phyloP scores from a whole-genome alignment of 2,329 filamentous ascomycete genomes.

The Lachnellula occidentalis region DNA sequence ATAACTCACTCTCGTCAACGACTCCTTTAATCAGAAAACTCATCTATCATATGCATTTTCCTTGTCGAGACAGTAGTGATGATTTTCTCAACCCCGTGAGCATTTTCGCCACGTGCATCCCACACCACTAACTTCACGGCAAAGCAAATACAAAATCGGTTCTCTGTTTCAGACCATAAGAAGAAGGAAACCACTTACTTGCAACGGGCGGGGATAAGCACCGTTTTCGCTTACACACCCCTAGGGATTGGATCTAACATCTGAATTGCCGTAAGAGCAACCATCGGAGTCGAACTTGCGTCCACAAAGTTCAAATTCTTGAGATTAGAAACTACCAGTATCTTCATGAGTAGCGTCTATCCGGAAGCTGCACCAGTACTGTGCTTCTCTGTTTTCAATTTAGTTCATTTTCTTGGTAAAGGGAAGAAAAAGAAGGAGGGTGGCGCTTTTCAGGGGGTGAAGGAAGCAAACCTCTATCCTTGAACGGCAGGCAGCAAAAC shows the following conservation, averaged over 20 bases:
- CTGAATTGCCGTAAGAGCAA: conserved; percentile 34
- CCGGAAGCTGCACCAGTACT: conserved; percentile 21
- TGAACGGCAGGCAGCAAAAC: conserved; percentile 31
- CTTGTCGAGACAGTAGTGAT: too few species aligned
- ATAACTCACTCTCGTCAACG: too few species aligned
- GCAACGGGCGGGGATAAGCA: conserved; percentile 33
- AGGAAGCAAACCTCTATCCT: not conserved
- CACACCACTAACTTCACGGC: too few species aligned
- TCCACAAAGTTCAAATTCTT: conserved; percentile 34
- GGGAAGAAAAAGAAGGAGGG: not conserved
- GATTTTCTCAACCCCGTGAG: too few species aligned
- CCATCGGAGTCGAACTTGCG: conserved; percentile 36
- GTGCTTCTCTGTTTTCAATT: not conserved
- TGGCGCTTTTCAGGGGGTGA: not conserved
- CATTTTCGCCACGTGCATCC: too few species aligned
- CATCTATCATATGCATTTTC: too few species aligned
- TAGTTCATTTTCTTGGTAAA: not conserved
- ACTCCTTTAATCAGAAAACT: too few species aligned
- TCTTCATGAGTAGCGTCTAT: conserved; percentile 20
- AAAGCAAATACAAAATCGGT: too few species aligned
- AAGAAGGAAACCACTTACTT: conserved; percentile 7
- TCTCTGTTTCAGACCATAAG: not conserved
- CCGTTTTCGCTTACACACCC: conserved; percentile 34
- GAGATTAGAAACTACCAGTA: conserved; percentile 34
- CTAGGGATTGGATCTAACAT: conserved; percentile 32